Conservation (phyloP, 495 filamentous ascomycete genomes). For the Penicillium ucsense region DNA sequence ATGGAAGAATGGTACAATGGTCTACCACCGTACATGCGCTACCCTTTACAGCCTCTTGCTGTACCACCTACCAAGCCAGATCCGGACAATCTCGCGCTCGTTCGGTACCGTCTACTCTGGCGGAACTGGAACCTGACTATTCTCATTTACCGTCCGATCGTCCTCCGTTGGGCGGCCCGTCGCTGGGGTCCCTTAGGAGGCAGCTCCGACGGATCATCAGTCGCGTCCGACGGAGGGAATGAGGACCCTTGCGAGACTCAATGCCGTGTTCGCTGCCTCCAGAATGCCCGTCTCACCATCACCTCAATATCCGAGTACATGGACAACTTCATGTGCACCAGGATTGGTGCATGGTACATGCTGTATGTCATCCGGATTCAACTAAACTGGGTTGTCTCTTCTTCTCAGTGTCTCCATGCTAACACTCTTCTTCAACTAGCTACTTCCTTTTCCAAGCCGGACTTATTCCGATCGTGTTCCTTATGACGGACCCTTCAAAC, state of each 20-base stretch:
- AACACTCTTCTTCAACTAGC: conserved; percentile 5
- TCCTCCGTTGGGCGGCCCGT: conserved; percentile 39
- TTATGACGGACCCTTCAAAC: conserved; percentile 39
- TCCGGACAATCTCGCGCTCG: conserved; percentile 28
- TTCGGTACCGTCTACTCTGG: conserved; percentile 37
- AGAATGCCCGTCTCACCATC: conserved; percentile 35
- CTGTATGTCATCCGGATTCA: conserved; percentile 23
- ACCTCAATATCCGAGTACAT: conserved; percentile 36
- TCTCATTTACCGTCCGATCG: conserved; percentile 42
- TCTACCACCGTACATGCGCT: conserved; percentile 37
- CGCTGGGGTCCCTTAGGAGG: conserved; percentile 27
- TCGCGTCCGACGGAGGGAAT: conserved; percentile 14
- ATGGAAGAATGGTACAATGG: conserved; percentile 40
- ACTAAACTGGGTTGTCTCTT: neutral
- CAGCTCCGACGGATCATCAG: conserved; percentile 12
- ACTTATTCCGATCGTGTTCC: conserved; percentile 40
- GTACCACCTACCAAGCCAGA: conserved; percentile 16
- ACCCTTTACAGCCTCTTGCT: conserved; percentile 16
- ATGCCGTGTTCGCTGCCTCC: conserved; percentile 33
- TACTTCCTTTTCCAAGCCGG: conserved; percentile 48
- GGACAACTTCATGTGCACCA: conserved; percentile 31
- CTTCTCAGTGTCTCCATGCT: neutral
- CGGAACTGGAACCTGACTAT: conserved; percentile 44
- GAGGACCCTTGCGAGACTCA: conserved; percentile 36
- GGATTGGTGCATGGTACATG: conserved; percentile 42